Base-by-base conservation (phyloP, 1,284 basidiomycete species). In the Tilletia setariae region DNA sequence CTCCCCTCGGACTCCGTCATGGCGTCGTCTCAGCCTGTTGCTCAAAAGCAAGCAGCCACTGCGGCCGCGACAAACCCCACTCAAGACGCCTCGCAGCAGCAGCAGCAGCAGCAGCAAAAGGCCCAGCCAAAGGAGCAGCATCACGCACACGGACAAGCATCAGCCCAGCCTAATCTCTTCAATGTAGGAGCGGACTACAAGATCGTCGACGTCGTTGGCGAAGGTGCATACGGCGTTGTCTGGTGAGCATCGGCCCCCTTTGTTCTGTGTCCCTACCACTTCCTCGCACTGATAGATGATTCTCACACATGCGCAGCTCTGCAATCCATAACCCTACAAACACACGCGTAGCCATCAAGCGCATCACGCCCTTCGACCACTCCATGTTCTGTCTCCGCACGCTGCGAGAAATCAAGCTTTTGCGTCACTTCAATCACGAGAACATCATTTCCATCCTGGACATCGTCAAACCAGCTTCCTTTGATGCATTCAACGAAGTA, bases 401-500 rank as follows among this genome's bases (percentile, higher is more conserved):
- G 16, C 71, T 82, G 51, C 77, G 80, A 16, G 80, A 82, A 72
- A 75, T 82, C 70, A 80, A 80, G 63, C 71, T 82, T 42, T 75
- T 82, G 35, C 75, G 80, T 32, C 78, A 80, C 70, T 82, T 81
- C 56, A 67, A 72, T 23, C 68, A 72, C 53, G 70, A 82, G 66
- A 82, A 82, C 65, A 82, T 82, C 69, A 75, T 74, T 69, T 72
- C 74, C 63, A 69, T 72, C 51, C 67, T 80, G 46, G 75, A 79
- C 66, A 74, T 78, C n/a, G 67, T 80, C 64, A 74, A 78, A 65
- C 74, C 80, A 56, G 68, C 42, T 23, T 76, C 91, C 42, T 86
- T 93, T 81, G 94, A 97, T 40, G 86, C 87, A 0, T 98, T 98
- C 87, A 94, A 92, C 77, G 95, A 98, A 84, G 94, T 92, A 21